Conservation (phyloP, 306 rosid species). For the Prunus padus region DNA sequence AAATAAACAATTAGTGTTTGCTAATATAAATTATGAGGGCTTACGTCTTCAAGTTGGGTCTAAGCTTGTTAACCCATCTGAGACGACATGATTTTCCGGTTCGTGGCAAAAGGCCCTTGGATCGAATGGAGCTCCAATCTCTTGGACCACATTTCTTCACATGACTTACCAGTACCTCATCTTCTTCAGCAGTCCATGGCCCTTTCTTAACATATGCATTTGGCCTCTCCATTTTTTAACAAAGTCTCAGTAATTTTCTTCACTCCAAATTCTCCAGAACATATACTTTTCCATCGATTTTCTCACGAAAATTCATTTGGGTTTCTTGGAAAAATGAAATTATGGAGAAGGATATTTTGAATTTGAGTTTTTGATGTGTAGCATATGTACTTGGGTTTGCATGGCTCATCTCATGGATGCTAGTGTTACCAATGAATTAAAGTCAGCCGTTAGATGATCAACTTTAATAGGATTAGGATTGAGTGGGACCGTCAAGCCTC, state of each 20-base stretch:
- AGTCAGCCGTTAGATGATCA: not conserved
- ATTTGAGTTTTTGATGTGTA: not conserved
- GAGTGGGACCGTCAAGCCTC: not conserved
- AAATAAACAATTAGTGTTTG: not conserved
- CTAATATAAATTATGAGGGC: not conserved
- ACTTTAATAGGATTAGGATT: not conserved
- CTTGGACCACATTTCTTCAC: slow-evolving; percentile 49
- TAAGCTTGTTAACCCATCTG: slow-evolving; percentile 62
- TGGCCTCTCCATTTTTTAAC: slow-evolving; percentile 33
- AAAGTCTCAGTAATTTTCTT: slow-evolving; percentile 8
- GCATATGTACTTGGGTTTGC: not conserved
- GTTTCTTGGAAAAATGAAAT: not conserved
- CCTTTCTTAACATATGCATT: slow-evolving; percentile 46
- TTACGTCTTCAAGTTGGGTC: slow-evolving; percentile 57
- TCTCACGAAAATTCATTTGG: not conserved
- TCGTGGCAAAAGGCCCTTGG: slow-evolving; percentile 54
- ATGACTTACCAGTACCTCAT: slow-evolving; percentile 43
- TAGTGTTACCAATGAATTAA: not conserved
- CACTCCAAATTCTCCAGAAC: not conserved
- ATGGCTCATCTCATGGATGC: not conserved
- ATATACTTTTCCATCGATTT: too few relatives aligned
- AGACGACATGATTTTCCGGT: slow-evolving; percentile 65
- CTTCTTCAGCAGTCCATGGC: slow-evolving; percentile 67
- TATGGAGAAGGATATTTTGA: not conserved
- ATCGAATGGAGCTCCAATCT: slow-evolving; percentile 76